Base-by-base conservation (phyloP, 805 yeast species). In the Cyberlindnera euphorbiae region DNA sequence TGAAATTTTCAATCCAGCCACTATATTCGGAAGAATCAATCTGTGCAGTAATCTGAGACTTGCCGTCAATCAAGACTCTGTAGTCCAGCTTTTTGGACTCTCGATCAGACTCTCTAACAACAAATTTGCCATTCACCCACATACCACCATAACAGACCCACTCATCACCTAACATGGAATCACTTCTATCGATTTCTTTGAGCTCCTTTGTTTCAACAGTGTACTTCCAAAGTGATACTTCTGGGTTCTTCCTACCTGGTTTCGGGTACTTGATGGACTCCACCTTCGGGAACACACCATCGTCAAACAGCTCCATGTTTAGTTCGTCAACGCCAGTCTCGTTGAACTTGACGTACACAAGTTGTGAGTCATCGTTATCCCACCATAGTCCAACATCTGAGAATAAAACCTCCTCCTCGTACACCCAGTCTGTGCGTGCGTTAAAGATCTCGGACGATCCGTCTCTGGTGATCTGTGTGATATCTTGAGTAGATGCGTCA, bases 381-480 rank as follows among this genome's bases (percentile, higher is more conserved):
- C 90, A 83, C 83, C 87, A 82, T 10, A 82, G 60, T 0, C 82
- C 76, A 24, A 55, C 59, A 43, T 81, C 89, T 12, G 61, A 49
- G 0, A 69, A 69, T 10, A 78, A 58, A 1, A 84, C 84, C 50
- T 84, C 95, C 52, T 84, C 94, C 55, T 84, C 94, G 55, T 83
- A 83, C 2, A 83, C 79, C 93, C 94, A 84, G 51, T 83, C 93
- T 0, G 89, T 78, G 44, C 69, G 79, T 6, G 86, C 95, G 47
- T 83, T 79, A 42, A 71, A 67, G 4, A 82, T 61, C 13, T 67
- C 59, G 0, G 44, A 51, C 10, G 69, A 60, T 0, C 88, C 89
- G 52, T 75, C 82, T 5, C 38, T n/a, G 0, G 67, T 60, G 2
- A 62, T 36, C 28, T 51, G 52, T 0, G 39, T 41, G 8, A 39